Percentiles rank a stretch among this genome's conserved stretches.
Evolutionary conservation across 2,329 filamentous ascomycete genomes (phyloP).

Genomic region (Septoria petroselini): DNA sequence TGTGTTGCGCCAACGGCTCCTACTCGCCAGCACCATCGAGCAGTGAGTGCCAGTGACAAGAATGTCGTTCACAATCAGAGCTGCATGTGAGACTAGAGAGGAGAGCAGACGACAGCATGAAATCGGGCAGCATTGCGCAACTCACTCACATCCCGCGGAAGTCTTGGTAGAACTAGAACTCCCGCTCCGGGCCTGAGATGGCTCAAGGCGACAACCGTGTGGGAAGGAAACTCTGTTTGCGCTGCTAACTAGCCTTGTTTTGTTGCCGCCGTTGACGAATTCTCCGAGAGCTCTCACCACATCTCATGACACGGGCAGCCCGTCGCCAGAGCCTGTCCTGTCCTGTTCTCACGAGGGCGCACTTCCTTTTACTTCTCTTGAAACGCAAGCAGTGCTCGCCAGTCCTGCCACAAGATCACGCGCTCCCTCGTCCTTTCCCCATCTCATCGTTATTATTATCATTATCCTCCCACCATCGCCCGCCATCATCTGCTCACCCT

Average conservation of each 20-base stretch:
- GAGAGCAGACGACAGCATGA: not conserved
- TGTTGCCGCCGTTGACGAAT: not conserved
- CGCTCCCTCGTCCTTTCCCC: not conserved
- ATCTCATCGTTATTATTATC: not conserved
- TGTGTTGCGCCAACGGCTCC: slow-evolving; percentile 1
- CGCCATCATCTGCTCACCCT: too few species aligned
- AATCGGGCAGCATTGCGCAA: too few species aligned
- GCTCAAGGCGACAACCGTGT: too few species aligned
- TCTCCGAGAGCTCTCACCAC: not conserved
- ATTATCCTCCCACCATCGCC: not conserved
- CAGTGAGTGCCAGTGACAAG: not conserved
- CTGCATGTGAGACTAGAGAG: not conserved
- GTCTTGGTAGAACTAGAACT: too few species aligned
- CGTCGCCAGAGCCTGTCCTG: not conserved
- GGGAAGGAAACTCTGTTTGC: too few species aligned
- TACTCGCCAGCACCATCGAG: not conserved
- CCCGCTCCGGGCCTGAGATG: too few species aligned
- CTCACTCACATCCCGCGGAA: too few species aligned
- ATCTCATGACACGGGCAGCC: not conserved
- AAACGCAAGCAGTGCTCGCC: not conserved
- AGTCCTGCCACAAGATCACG: slow-evolving; percentile 4
- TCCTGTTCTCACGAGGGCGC: too few species aligned
- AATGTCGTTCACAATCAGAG: not conserved
- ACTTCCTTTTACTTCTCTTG: not conserved
- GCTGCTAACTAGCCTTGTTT: not conserved